Evolutionary conservation across 768 basidiomycete genomes (phyloP), one percentile per base, ranked within the genome.

Genomic region (Suillus alpinus): DNA sequence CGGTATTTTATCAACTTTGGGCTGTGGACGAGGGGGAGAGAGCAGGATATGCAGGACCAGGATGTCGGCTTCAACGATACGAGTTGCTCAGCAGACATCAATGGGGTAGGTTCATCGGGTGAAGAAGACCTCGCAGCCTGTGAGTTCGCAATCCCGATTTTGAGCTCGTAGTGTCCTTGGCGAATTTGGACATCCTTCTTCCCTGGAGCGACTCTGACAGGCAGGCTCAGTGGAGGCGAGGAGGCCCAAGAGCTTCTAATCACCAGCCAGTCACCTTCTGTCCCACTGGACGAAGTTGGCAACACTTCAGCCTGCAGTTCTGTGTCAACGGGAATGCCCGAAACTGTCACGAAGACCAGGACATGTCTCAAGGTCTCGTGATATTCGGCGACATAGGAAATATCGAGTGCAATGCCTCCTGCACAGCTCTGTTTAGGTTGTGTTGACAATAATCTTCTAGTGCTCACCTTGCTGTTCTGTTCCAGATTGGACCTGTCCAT

Each of bases 361-460:
- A 96, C 81, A 53, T 89, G 88, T 26, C 87, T 86, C 4, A 98
- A 83, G 59, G 86, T 92, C 70, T 95, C 92, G 69, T 95, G 94
- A 68, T 92, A 84, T 73, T 97, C 95, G 1, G 85, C 84, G 31
- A 88, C 75, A 63, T 82, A 87, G 16, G 78, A 72, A 9, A 87
- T 71, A 52, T 77, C 72, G 8, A 83, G 68, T 0, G 73, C 72
- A 43, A 62, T 18, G 10, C 16, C 16, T 23, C 23, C 53, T 55
- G 53, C 23, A 29, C 4, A 37, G 26, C 10, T 32, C 16, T 55
- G 18, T 16, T 55, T 29, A 55, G 26, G 26, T 37, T 26, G 39
- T 39, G 9, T 18, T 6, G 6, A 23, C 26, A 3, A 12, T 10
- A 13, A 39, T n/a, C 0, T 18, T 14, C 9, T 1, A 39, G 23